These are phyloP conservation scores for Prosopis cineraria DNA, from an alignment of 306 rosid genomes.

Conservation along the genomic window DNA sequence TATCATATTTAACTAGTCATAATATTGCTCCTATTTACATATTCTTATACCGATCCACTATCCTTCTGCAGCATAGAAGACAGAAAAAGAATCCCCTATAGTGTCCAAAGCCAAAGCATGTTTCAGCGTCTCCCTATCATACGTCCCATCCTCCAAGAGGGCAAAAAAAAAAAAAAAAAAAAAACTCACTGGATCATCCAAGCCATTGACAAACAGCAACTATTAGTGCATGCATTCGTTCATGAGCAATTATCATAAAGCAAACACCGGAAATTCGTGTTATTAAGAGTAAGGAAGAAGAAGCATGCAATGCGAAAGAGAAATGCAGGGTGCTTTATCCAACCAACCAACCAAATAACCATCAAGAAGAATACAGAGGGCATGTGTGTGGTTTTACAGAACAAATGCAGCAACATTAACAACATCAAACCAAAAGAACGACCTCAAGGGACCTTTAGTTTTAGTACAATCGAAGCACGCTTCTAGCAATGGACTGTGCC, in stretches of 20 bases:
- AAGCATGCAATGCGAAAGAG: constrained; percentile 49
- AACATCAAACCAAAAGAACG: constrained; percentile 49
- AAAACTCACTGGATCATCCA: not conserved
- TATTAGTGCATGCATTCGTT: not conserved
- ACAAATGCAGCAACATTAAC: constrained; percentile 48
- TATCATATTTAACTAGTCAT: constrained; percentile 41
- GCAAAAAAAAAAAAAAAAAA: not conserved
- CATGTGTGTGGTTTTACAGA: constrained; percentile 54
- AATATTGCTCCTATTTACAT: constrained; percentile 39
- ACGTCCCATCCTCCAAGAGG: constrained; percentile 11
- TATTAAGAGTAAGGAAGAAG: constrained; percentile 58
- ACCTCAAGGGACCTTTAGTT: constrained; percentile 40
- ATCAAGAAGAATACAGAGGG: constrained; percentile 47
- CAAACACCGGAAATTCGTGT: constrained; percentile 51
- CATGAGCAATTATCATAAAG: not conserved
- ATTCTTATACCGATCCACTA: constrained; percentile 26
- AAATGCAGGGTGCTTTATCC: constrained; percentile 40
- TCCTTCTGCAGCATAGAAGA: constrained; percentile 12
- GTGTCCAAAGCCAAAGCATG: constrained; percentile 24
- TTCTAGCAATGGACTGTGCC: constrained; percentile 95
- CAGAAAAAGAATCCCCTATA: constrained; percentile 29
- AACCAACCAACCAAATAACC: constrained; percentile 56
- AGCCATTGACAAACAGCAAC: constrained; percentile 1
- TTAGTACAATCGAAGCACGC: constrained; percentile 91
- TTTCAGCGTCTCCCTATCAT: not conserved